phyloP scores from a whole-genome alignment of 495 filamentous ascomycete species.

The Aspergillus olivimuriae region DNA sequence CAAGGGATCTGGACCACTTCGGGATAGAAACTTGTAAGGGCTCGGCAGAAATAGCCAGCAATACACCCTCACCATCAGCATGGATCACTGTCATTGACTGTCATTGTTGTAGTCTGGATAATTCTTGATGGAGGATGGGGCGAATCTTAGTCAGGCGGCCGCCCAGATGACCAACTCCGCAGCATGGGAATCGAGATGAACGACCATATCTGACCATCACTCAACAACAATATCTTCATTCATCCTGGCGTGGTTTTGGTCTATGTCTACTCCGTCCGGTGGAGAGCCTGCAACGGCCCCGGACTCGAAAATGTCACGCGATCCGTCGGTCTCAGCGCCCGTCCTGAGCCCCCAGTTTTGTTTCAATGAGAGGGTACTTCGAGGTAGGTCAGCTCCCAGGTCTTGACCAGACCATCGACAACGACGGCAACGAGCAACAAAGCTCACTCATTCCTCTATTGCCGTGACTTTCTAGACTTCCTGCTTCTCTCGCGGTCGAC shows the following conservation, averaged over 20 bases:
- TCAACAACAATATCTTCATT: background rate
- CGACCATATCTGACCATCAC: background rate
- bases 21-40: no score
- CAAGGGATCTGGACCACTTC: no score
- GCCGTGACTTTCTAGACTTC: constrained; percentile 58
- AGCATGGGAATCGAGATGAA: no score
- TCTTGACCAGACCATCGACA: background rate
- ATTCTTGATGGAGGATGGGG: no score
- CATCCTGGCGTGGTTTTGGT: constrained; percentile 44
- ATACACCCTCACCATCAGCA: no score
- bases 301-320: constrained; percentile 51
- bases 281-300: constrained; percentile 13
- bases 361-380: constrained; percentile 76
- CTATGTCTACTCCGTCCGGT: constrained; percentile 14
- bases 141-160: no score
- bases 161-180: no score
- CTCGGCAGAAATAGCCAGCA: no score
- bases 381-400: constrained; percentile 62
- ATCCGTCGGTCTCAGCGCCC: constrained; percentile 49
- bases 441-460: constrained; percentile 6
- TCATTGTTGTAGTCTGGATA: no score
- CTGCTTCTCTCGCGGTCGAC: constrained; percentile 78
- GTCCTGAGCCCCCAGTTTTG: constrained; percentile 82
- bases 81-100: no score
- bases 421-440: background rate